A percentile compares a stretch with the other conserved stretches of the same genome.
Evolutionary conservation across 495 filamentous ascomycete species (phyloP).

Genomic region (Pseudomonodictys pantanalensis): DNA sequence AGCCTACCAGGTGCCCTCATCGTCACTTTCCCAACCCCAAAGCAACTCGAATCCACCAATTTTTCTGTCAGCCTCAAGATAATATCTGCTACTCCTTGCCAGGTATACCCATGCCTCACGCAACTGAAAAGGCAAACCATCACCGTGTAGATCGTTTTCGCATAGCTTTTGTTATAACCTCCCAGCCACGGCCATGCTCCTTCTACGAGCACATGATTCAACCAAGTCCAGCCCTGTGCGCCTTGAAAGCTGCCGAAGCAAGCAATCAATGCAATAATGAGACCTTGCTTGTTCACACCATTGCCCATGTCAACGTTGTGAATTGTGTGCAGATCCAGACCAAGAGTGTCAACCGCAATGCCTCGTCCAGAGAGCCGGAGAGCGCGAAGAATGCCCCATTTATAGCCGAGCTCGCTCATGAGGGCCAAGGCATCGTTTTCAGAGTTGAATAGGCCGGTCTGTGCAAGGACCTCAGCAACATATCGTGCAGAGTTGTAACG

Average conservation of each 20-base stretch:
- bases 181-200: not conserved
- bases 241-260: not conserved
- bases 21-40: too few relatives aligned
- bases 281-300: not conserved
- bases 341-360: not conserved
- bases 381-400: too few relatives aligned
- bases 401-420: too few relatives aligned
- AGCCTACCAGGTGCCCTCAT: too few relatives aligned
- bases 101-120: not conserved
- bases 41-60: too few relatives aligned
- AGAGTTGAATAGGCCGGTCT: too few relatives aligned
- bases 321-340: not conserved
- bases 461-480: too few relatives aligned
- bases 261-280: not conserved
- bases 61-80: not conserved
- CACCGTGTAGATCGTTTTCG: not conserved
- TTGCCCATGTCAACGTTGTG: not conserved
- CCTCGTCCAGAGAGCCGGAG: too few relatives aligned
- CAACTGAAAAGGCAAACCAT: not conserved
- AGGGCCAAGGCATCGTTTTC: too few relatives aligned
- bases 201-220: not conserved
- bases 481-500: too few relatives aligned
- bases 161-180: not conserved
- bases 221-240: not conserved
- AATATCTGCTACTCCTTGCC: not conserved